Evolutionary conservation across 495 filamentous ascomycete genomes (phyloP), one percentile per base, ranked within the genome.

Genomic region (Collariella sp.): DNA sequence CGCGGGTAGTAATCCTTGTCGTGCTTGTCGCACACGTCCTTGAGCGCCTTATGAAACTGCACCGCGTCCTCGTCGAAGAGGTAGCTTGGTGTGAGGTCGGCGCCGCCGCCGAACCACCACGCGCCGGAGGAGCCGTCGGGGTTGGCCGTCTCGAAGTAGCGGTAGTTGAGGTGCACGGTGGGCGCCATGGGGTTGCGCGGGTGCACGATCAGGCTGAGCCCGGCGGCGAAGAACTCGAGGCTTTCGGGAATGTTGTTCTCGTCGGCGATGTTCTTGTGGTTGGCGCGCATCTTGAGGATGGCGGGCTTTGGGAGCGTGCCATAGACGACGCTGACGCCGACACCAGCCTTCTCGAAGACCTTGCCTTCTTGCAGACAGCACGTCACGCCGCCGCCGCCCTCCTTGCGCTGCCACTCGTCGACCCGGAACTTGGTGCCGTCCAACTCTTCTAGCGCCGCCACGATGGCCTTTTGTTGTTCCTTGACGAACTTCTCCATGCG

Each of bases 81-180:
- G 65, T 97, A 99, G 59, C 79, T 82, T 0, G 93, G 93, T 7
- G 93, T 99, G 46, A 99, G 70, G 73, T 99, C 93, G 6, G 87
- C 90, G 24, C 93, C 93, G 20, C 93, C 93, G 40, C 93, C 93
- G 58, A 95, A 99, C 93, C 93, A 99, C 94, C 94, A 99, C 1
- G 85, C 79, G 44, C 88, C 84, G 15, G 87, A 82, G 5, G 75
- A 78, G 9, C 86, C 86, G 57, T 85, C 81, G 7, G 78, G 71
- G 54, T 86, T 86, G 63, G 84, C 83, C 7, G 93, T 99, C 75
- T 99, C 93, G 65, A 99, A 99, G 74, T 99, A 99, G 3, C 93
- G 81, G 76, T 99, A 99, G 76, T 99, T 99, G 55, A 99, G 77
- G 69, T 99, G 93, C 19, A 99, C 91, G 0, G 93, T 99, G 0